These are phyloP conservation scores for Colletotrichum euphorbiae DNA, from an alignment of 2,329 filamentous ascomycete species.

Conservation along the genomic window DNA sequence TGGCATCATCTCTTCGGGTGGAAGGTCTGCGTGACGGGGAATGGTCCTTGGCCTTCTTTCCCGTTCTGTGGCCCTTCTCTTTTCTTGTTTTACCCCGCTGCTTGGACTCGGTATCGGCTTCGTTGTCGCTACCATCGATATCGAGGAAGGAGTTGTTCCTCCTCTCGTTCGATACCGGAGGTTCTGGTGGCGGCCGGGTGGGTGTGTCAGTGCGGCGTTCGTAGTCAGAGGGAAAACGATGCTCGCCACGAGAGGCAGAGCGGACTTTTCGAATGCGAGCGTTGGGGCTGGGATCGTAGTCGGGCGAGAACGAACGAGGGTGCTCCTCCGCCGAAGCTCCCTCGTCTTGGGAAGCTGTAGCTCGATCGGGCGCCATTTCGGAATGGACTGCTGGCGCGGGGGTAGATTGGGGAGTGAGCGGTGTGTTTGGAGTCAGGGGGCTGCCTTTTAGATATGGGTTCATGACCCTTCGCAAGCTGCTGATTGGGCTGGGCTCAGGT, in stretches of 20 bases:
- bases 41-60: slow-evolving; percentile 33
- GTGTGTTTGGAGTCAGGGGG: slow-evolving; percentile 39
- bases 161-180: slow-evolving; percentile 46
- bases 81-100: slow-evolving; percentile 34
- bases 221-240: slow-evolving; percentile 16
- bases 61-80: slow-evolving; percentile 11
- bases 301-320: slow-evolving; percentile 76
- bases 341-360: slow-evolving; percentile 9
- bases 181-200: slow-evolving; percentile 48
- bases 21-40: slow-evolving; percentile 12
- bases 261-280: slow-evolving; percentile 77
- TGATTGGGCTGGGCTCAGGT: slow-evolving; percentile 72
- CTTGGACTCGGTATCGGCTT: slow-evolving; percentile 50
- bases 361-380: slow-evolving; percentile 27
- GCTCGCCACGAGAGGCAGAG: slow-evolving; percentile 53
- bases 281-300: slow-evolving; percentile 78
- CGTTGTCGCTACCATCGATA: slow-evolving; percentile 63
- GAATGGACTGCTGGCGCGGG: slow-evolving; percentile 13
- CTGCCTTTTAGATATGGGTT: slow-evolving; percentile 76
- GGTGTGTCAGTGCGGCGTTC: slow-evolving; percentile 49
- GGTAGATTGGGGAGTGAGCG: slow-evolving; percentile 22
- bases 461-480: slow-evolving; percentile 88
- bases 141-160: slow-evolving; percentile 63
- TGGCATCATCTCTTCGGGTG: slow-evolving; percentile 19
- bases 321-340: slow-evolving; percentile 44